Percentiles rank a stretch among this genome's conserved stretches.
Conservation (phyloP, 306 rosid species). For the Medicago arabica region DNA sequence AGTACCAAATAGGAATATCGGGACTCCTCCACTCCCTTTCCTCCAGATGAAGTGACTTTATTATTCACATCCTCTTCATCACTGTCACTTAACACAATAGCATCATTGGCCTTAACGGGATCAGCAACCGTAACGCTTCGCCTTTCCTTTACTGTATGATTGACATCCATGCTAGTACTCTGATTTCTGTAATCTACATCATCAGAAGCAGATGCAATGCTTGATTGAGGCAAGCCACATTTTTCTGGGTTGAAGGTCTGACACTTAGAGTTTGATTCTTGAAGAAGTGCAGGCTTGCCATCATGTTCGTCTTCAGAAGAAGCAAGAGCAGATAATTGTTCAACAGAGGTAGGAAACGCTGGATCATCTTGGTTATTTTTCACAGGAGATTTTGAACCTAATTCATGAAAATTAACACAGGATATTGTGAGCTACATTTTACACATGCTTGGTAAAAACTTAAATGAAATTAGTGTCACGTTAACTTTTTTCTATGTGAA, state of each 20-base stretch:
- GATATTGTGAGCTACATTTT: conserved; percentile 21
- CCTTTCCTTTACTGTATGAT: conserved; percentile 34
- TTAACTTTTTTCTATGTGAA: not conserved
- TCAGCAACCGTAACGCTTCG: conserved; percentile 19
- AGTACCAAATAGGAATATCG: conserved; percentile 49
- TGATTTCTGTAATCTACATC: too few species aligned
- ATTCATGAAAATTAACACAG: conserved; percentile 20
- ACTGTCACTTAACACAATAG: conserved; percentile 45
- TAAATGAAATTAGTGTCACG: not conserved
- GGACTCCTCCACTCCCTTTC: conserved; percentile 42
- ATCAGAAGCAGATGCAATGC: not conserved
- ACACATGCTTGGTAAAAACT: conserved; percentile 6
- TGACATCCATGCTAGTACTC: not conserved
- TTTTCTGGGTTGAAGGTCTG: not conserved
- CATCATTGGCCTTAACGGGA: conserved; percentile 14
- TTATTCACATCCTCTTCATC: conserved; percentile 34
- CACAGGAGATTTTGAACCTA: conserved; percentile 33
- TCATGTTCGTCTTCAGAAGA: conserved; percentile 16
- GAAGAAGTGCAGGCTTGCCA: not conserved
- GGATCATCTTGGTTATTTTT: conserved; percentile 22
- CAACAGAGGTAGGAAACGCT: conserved; percentile 25
- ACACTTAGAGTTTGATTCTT: conserved; percentile 18
- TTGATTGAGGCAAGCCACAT: not conserved
- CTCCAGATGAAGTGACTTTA: not conserved
- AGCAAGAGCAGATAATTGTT: conserved; percentile 22